Conservation (phyloP, 352 stramenopile species). For the Pythium brachiatum region DNA sequence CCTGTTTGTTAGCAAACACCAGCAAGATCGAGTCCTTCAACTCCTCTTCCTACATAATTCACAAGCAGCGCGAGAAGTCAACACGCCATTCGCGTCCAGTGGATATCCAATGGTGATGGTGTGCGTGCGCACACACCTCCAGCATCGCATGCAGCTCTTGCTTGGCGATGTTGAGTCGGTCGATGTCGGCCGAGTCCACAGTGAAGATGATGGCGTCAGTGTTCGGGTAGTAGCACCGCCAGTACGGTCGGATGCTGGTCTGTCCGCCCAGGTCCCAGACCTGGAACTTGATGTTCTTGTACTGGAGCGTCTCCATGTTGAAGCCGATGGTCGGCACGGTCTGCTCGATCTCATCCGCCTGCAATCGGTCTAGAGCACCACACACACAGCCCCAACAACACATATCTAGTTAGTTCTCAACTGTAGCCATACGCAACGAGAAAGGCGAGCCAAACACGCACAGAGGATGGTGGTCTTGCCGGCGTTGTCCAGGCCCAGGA, state of each 20-base stretch:
- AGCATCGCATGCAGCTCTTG: conserved; percentile 98
- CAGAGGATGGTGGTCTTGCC: conserved; percentile 99
- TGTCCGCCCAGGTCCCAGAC: conserved; percentile 99
- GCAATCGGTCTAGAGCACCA: conserved; percentile 55
- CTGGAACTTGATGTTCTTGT: conserved; percentile 96
- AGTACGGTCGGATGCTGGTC: conserved; percentile 99
- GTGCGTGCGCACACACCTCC: conserved; percentile 84
- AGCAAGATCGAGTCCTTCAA: conserved; percentile 98
- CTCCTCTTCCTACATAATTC: conserved; percentile 92
- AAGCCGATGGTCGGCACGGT: conserved; percentile 99
- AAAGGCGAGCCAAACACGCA: too few species aligned
- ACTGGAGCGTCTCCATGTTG: conserved; percentile 92
- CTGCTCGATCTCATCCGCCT: conserved; percentile 95
- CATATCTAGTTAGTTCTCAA: too few species aligned
- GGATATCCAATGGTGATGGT: neutral
- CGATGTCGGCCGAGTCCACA: conserved; percentile 94
- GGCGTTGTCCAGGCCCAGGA: conserved; percentile 99
- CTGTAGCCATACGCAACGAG: neutral
- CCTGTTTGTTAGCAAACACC: conserved; percentile 99
- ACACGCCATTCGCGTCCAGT: neutral
- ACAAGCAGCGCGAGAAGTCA: neutral
- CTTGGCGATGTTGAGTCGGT: conserved; percentile 97
- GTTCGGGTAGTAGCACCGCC: conserved; percentile 99
- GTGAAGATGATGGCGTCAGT: conserved; percentile 98
- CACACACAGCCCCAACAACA: too few species aligned